Evolutionary conservation across 306 rosid species (phyloP).

Genomic region (Dalbergia cultrata): DNA sequence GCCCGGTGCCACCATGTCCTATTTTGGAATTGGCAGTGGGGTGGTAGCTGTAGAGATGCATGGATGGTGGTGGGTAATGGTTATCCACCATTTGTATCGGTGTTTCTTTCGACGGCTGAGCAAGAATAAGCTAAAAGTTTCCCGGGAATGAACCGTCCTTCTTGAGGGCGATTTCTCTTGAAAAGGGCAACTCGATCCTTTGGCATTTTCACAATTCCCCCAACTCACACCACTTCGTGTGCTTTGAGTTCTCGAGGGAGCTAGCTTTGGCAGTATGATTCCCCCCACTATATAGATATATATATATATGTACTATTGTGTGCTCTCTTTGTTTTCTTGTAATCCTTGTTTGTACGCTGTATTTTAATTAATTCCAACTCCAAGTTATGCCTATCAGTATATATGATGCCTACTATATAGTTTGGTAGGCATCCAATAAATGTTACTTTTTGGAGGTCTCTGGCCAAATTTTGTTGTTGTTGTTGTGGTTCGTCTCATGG

Average conservation of each 20-base stretch:
- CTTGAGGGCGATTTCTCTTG: slow-evolving; percentile 56
- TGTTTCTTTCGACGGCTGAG: slow-evolving; percentile 8
- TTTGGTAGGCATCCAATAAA: slow-evolving; percentile 16
- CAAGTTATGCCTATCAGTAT: slow-evolving; percentile 9
- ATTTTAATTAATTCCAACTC: slow-evolving; percentile 12
- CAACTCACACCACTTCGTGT: slow-evolving; percentile 38
- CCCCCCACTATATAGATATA: background rate
- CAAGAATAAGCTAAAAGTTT: slow-evolving; percentile 34
- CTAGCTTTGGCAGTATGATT: slow-evolving; percentile 29
- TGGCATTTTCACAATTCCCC: slow-evolving; percentile 73
- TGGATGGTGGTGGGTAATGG: background rate
- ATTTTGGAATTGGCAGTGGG: slow-evolving; percentile 24
- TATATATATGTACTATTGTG: background rate
- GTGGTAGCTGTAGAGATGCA: slow-evolving; percentile 23
- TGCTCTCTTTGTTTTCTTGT: slow-evolving; percentile 3
- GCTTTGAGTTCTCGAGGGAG: slow-evolving; percentile 47
- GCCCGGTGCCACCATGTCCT: background rate
- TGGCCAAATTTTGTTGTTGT: slow-evolving; percentile 19
- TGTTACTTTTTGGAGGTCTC: slow-evolving; percentile 33
- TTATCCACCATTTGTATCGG: background rate
- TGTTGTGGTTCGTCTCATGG: slow-evolving; percentile 13
- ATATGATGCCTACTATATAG: slow-evolving; percentile 14
- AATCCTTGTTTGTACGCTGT: slow-evolving; percentile 24
- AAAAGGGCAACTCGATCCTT: slow-evolving; percentile 93
- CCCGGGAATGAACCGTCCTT: slow-evolving; percentile 56